Conservation (phyloP, 2,329 filamentous ascomycete species). For the Neofusicoccum umdonicola region DNA sequence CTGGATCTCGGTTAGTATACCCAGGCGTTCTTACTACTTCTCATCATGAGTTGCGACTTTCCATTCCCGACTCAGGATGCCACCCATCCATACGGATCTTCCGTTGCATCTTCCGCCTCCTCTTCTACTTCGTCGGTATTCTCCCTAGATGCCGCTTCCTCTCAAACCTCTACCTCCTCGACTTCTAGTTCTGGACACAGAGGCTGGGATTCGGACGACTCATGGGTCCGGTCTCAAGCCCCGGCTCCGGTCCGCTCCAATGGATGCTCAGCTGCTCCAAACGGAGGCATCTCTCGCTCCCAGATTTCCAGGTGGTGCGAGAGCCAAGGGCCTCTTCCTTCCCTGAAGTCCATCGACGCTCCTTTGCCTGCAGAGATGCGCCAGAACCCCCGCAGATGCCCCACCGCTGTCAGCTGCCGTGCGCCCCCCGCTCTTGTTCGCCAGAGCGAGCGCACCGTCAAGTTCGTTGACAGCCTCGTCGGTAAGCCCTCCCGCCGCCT, state of each 20-base stretch:
- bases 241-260: constrained; percentile 25
- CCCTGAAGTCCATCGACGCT: constrained; percentile 34
- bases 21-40: constrained; percentile 16
- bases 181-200: constrained; percentile 61
- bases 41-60: constrained; percentile 40
- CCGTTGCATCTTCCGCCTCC: constrained; percentile 71
- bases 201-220: constrained; percentile 42
- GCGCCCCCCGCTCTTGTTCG: constrained; percentile 75
- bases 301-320: constrained; percentile 38
- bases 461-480: constrained; percentile 95
- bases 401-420: constrained; percentile 55
- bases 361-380: constrained; percentile 61
- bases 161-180: constrained; percentile 53
- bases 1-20: constrained; percentile 16
- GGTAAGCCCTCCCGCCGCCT: constrained; percentile 63
- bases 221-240: constrained; percentile 28
- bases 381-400: constrained; percentile 59
- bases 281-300: constrained; percentile 23
- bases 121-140: constrained; percentile 76
- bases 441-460: constrained; percentile 87
- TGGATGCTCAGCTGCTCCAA: constrained; percentile 28
- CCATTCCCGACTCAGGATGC: constrained; percentile 21
- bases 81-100: constrained; percentile 63
- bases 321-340: constrained; percentile 29
- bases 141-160: constrained; percentile 64